Conservation (phyloP, 169 alveolate genomes). For the Plasmodium relictum region DNA sequence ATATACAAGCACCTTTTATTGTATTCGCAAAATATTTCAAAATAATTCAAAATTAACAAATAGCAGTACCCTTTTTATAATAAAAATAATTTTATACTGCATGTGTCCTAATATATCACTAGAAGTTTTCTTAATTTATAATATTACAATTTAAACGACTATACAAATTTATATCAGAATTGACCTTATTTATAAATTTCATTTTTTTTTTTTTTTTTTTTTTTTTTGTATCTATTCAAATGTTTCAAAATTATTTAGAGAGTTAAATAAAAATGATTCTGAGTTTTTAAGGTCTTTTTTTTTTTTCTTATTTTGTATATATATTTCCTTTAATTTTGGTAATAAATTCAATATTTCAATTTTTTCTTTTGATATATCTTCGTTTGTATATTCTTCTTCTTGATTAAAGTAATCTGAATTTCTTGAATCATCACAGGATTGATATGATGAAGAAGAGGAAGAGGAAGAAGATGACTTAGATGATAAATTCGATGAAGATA, state of each 20-base stretch:
- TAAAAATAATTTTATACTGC: too few species aligned
- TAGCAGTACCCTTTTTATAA: too few species aligned
- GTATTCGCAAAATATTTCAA: too few species aligned
- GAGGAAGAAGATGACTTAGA: constrained; percentile 18
- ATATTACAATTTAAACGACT: too few species aligned
- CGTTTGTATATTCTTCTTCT: constrained; percentile 8
- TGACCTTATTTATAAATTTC: too few species aligned
- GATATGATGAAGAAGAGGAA: constrained; percentile 18
- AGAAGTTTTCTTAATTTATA: too few species aligned
- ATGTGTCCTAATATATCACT: too few species aligned
- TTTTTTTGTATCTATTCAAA: not conserved
- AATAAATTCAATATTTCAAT: constrained; percentile 36
- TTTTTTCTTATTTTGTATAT: constrained; percentile 14
- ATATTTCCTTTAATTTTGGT: constrained; percentile 55
- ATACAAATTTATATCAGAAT: too few species aligned
- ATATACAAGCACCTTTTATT: too few species aligned
- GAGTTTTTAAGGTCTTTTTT: not conserved
- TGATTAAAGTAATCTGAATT: not conserved
- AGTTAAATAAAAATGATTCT: constrained; percentile 8
- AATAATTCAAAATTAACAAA: too few species aligned
- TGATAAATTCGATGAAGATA: constrained; percentile 26
- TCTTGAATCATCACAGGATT: constrained; percentile 1
- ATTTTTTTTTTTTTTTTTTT: too few species aligned
- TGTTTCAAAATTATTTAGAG: constrained; percentile 35
- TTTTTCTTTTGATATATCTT: constrained; percentile 46